Conservation (phyloP, 768 basidiomycete species). For the Lactifluus subvellereus region DNA sequence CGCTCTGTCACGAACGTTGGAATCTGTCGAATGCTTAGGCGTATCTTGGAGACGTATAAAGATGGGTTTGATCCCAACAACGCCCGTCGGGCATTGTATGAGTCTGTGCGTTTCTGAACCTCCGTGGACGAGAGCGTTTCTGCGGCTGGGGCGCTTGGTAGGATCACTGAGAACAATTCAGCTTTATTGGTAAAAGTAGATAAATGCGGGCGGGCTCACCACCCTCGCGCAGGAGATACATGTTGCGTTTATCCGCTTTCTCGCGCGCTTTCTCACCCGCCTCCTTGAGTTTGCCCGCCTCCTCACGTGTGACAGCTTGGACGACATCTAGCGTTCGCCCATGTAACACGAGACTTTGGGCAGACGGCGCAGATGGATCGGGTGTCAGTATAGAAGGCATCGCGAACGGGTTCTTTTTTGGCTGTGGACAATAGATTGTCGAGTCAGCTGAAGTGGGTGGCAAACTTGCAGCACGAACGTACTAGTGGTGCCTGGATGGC, state of each 20-base stretch:
- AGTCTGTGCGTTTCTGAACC: constrained; percentile 75
- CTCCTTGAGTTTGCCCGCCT: constrained; percentile 83
- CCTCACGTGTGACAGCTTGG: constrained; percentile 84
- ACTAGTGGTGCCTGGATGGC: constrained; percentile 26
- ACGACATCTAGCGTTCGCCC: constrained; percentile 90
- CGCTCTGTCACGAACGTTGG: constrained; percentile 89
- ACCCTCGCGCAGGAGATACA: constrained; percentile 95
- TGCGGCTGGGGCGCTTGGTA: constrained; percentile 82
- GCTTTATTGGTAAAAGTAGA: not conserved
- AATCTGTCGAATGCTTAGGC: constrained; percentile 89
- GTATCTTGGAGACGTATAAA: constrained; percentile 89
- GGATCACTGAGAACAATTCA: constrained; percentile 56
- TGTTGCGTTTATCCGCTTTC: constrained; percentile 91
- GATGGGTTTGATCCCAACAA: constrained; percentile 90
- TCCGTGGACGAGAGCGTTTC: constrained; percentile 64
- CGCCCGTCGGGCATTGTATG: constrained; percentile 78
- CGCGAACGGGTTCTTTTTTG: constrained; percentile 79
- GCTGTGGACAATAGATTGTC: constrained; percentile 31
- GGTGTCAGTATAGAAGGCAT: constrained; percentile 87
- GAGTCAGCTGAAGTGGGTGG: not conserved
- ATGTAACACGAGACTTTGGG: constrained; percentile 79
- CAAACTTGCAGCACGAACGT: not conserved
- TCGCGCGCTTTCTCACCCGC: constrained; percentile 78
- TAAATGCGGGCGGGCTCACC: constrained; percentile 43
- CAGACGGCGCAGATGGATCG: constrained; percentile 83